These are phyloP conservation scores for Magnaporthales sp. DNA, from an alignment of 2,329 filamentous ascomycete genomes.

Conservation along the genomic window DNA sequence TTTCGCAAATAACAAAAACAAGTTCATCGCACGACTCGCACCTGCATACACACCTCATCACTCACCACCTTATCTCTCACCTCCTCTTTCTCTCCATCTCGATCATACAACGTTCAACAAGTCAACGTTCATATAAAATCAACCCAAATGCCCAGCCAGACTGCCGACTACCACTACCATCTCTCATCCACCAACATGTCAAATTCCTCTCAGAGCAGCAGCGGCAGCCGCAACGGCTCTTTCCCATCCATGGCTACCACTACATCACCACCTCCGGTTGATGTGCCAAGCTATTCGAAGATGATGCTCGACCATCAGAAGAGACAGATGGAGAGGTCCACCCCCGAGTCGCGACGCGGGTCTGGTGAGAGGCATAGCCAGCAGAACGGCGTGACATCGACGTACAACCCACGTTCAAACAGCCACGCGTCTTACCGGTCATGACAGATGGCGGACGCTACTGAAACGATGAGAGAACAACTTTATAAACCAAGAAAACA, in stretches of 20 bases:
- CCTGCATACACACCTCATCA: not conserved
- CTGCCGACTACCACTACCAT: not conserved
- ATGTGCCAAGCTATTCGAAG: constrained; percentile 38
- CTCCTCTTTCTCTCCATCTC: not conserved
- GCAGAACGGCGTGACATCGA: constrained; percentile 1
- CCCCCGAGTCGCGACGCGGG: constrained; percentile 31
- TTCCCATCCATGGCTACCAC: constrained; percentile 12
- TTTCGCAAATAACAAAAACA: not conserved
- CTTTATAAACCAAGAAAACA: not conserved
- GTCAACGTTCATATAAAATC: not conserved
- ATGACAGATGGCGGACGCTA: not conserved
- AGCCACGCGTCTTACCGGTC: not conserved
- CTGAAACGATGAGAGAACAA: not conserved
- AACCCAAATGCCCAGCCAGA: not conserved
- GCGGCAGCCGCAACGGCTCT: not conserved
- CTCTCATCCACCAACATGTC: constrained; percentile 6
- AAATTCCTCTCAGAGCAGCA: constrained; percentile 2
- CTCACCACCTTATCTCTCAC: not conserved
- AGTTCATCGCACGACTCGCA: constrained; percentile 1
- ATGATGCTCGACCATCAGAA: constrained; percentile 59
- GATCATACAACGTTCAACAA: constrained; percentile 3
- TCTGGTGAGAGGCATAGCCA: constrained; percentile 6
- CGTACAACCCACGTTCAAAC: not conserved
- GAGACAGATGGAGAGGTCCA: constrained; percentile 53
- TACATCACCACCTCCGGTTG: constrained; percentile 17